These are phyloP conservation scores for Daldinia grandis DNA, from an alignment of 495 filamentous ascomycete genomes.

Conservation along the genomic window DNA sequence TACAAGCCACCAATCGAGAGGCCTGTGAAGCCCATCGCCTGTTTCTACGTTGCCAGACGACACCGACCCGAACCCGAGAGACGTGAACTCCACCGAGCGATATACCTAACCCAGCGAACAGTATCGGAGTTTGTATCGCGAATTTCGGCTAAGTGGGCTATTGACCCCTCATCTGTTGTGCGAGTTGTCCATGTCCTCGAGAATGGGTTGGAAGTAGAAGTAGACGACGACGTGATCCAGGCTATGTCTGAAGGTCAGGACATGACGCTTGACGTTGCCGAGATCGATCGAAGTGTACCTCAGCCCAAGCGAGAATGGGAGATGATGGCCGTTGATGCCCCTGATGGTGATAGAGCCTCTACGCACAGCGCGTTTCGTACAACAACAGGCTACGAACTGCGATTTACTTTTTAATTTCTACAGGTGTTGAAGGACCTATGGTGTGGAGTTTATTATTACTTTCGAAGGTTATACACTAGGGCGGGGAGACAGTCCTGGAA, in stretches of 20 bases:
- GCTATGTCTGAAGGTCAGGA: constrained; percentile 91
- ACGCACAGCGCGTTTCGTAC: constrained; percentile 48
- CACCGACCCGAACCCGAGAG: constrained; percentile 60
- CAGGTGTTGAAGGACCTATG: constrained; percentile 9
- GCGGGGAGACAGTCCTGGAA: constrained; percentile 15
- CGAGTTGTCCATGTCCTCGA: constrained; percentile 75
- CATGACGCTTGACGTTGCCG: constrained; percentile 67
- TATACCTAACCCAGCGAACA: constrained; percentile 84
- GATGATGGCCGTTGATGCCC: constrained; percentile 55
- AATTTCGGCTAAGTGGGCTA: constrained; percentile 77
- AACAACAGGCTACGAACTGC: constrained; percentile 55
- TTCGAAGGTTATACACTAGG: constrained; percentile 30
- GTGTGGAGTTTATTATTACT: constrained; percentile 23
- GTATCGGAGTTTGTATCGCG: constrained; percentile 72
- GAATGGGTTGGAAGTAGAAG: constrained; percentile 79
- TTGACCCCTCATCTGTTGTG: constrained; percentile 74
- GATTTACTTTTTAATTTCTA: constrained; percentile 55
- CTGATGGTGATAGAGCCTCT: constrained; percentile 51
- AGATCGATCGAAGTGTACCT: constrained; percentile 46
- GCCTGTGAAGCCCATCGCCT: constrained; percentile 77
- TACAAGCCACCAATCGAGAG: constrained; percentile 84
- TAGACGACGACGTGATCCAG: constrained; percentile 91
- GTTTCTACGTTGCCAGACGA: constrained; percentile 80
- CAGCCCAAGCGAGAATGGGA: constrained; percentile 63
- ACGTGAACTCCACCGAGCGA: constrained; percentile 79